Evolutionary conservation across 176 grass and related monocot species (phyloP), one percentile per base, ranked within the genome.

Genomic region (Carex scoparia): DNA sequence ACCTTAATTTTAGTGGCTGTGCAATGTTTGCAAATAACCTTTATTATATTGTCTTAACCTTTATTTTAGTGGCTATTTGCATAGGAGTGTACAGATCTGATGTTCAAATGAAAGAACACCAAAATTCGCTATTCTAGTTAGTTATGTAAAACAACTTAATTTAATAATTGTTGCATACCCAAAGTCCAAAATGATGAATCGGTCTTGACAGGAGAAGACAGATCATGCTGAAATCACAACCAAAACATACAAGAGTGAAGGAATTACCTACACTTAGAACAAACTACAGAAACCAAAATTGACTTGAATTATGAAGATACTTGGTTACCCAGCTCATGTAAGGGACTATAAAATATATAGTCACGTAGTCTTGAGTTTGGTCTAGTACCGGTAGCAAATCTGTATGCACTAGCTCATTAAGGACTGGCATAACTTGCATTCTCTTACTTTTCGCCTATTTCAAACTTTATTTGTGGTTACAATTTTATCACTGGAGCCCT

Each of bases 161-260:
- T 28, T 65, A 12, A 32, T 31, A 53, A 18, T 15, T 54, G 11
- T 10, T 83, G 64, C 12, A 81, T 65, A 98, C 95, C 95, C 44
- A 98, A 88, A 7, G 93, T 95, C 96, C 96, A 94, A 86, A 95
- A 99, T n/a, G 93, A 95, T 1, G 90, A 95, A 86, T 99, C 96
- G 0, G 91, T 95, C 96, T 99, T 99, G 76, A 99, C 93, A 0
- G 91, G 91, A 69, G 48, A 87, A 59, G 84, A 85, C 69, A 99
- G 89, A 69, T 94, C 87, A 61, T 95, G 91, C 91, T 99, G 87
- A 82, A 86, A 88, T 86, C 62, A 27, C 23, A 83, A 81, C 46
- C 0, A 87, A 69, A 85, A 15, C 40, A 61, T 7, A 68, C 3
- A 86, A 37, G 14, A 4, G 27, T 28, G 62, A 55, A 69, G 7